phyloP scores from a whole-genome alignment of 169 alveolate genomes.

The Eimeria mitis region DNA sequence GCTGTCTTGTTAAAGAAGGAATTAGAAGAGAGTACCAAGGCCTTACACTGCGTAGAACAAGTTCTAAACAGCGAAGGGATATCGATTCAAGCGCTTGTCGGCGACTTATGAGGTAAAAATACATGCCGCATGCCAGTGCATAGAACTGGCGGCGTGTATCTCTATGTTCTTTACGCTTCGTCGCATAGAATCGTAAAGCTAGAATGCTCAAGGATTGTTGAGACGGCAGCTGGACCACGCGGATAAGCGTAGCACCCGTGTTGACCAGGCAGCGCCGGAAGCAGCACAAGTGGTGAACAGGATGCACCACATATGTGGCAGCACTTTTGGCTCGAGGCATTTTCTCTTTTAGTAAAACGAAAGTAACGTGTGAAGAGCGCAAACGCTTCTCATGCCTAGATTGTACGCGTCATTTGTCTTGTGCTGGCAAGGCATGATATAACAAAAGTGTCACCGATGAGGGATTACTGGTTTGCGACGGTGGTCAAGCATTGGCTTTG shows the following conservation, averaged over 20 bases:
- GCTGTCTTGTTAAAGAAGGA: neutral
- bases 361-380: neutral
- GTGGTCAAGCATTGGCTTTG: neutral
- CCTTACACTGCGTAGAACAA: neutral
- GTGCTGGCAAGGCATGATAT: neutral
- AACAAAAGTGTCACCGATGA: neutral
- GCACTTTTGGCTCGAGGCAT: neutral
- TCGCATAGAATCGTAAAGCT: neutral
- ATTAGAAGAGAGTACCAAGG: slow-evolving; percentile 10
- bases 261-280: neutral
- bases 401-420: neutral
- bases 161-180: neutral
- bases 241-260: neutral
- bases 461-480: neutral
- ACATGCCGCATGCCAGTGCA: neutral
- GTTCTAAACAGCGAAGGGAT: slow-evolving; percentile 30
- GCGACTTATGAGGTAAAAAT: neutral
- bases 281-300: neutral
- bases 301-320: neutral
- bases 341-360: neutral
- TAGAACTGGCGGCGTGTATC: neutral
- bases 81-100: slow-evolving; percentile 22
- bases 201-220: neutral
- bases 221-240: neutral
- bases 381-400: neutral